Base-by-base conservation (phyloP, 2,329 filamentous ascomycete species). In the Fusarium avenaceum region DNA sequence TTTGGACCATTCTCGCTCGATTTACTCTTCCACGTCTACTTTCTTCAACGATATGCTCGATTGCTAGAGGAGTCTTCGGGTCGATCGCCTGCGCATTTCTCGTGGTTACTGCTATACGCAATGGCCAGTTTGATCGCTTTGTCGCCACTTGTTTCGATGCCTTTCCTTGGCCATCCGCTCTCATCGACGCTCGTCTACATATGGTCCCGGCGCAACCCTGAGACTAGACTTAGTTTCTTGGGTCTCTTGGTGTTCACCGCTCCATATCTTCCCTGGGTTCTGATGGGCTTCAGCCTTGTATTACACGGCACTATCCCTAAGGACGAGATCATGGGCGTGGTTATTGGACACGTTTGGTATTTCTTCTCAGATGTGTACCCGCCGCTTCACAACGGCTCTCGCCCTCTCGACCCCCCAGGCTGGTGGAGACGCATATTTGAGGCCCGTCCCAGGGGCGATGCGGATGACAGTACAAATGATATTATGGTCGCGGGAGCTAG, bases 331-430 rank as follows among this genome's bases (percentile, higher is more conserved):
- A 93, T 96, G 82, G 96, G 96, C 6, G 93, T 97, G 17, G 89
- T 96, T 11, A 94, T 98, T 39, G 96, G 96, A 11, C 96, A 99
- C 80, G 86, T 98, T 40, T 98, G 94, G 91, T 99, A 98, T 80
- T 99, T 97, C 82, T 97, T 98, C 80, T 92, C 90, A 62, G 96
- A 99, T 78, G 94, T 99, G 17, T 99, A 97, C 79, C 96, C 96
- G 5, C 92, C 94, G 4, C 86, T 97, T 43, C 92, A 97, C 80
- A 89, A 91, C 67, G 93, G 93, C 19, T 90, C 91, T 51, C 87
- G 92, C 57, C 96, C 96, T 1, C 84, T 99, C 47, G 95, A 97
- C 73, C 95, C 96, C 38, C 96, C 96, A 0, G 82, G 83, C 61
- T 97, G 93, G 90, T 99, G 95, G 95, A 87, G 92, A 59, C 87